phyloP scores from a whole-genome alignment of 2,329 filamentous ascomycete species.

The Clonostachys rosea region DNA sequence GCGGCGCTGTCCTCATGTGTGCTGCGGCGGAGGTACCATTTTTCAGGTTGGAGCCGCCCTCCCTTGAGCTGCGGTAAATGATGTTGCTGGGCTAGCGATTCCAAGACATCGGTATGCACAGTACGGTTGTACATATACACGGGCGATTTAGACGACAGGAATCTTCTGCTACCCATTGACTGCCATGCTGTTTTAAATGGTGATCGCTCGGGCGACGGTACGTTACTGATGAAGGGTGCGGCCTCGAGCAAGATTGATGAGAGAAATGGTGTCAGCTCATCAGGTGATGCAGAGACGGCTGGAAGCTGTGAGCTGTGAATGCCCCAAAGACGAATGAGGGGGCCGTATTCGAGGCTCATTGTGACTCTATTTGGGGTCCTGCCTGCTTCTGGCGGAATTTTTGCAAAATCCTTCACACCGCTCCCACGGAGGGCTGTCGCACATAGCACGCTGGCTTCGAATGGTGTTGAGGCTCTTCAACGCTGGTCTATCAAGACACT shows the following conservation, averaged over 20 bases:
- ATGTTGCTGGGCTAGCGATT: constrained; percentile 25
- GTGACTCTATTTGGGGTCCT: not conserved
- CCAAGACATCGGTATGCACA: constrained; percentile 37
- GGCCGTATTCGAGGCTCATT: constrained; percentile 26
- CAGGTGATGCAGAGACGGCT: constrained; percentile 22
- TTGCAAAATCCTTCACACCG: not conserved
- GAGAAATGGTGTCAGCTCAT: constrained; percentile 46
- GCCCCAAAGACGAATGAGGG: constrained; percentile 50
- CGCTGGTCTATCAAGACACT: no score
- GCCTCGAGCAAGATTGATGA: constrained; percentile 51
- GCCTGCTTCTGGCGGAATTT: not conserved
- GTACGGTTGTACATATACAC: constrained; percentile 50
- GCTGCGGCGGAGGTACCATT: constrained; percentile 61
- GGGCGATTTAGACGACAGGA: constrained; percentile 38
- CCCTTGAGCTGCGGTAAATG: constrained; percentile 13
- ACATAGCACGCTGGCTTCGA: no score
- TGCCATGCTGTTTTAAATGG: constrained; percentile 36
- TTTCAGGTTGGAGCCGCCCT: constrained; percentile 31
- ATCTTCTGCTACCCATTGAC: constrained; percentile 41
- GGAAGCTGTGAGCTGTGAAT: constrained; percentile 43
- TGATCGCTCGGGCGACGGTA: constrained; percentile 33
- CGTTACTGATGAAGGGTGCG: constrained; percentile 50
- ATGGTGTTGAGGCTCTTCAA: no score
- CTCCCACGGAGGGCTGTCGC: not conserved
- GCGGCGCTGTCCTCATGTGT: constrained; percentile 49